phyloP scores from a whole-genome alignment of 2,329 filamentous ascomycete genomes.

The Fusarium illudens region DNA sequence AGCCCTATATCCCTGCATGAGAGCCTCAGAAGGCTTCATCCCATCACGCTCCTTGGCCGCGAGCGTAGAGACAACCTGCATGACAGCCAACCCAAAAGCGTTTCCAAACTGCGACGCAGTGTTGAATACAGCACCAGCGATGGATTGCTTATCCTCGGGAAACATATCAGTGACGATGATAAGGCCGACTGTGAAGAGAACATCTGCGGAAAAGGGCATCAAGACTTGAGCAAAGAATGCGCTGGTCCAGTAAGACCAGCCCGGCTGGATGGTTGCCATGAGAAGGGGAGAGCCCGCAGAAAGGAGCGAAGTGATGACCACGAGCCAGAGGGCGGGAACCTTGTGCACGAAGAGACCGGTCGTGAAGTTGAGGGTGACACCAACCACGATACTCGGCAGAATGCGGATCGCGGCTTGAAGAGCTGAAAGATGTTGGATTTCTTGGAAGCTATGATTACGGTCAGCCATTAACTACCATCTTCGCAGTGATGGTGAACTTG shows the following conservation, averaged over 20 bases:
- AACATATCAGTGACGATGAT: slow-evolving; percentile 65
- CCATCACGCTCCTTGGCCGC: slow-evolving; percentile 48
- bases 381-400: slow-evolving; percentile 55
- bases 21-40: slow-evolving; percentile 37
- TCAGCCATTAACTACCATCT: not conserved
- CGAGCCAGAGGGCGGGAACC: slow-evolving; percentile 51
- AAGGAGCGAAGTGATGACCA: slow-evolving; percentile 51
- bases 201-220: slow-evolving; percentile 53
- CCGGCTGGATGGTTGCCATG: slow-evolving; percentile 61
- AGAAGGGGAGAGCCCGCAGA: slow-evolving; percentile 58
- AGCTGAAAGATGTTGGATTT: slow-evolving; percentile 56
- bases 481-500: slow-evolving; percentile 38
- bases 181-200: slow-evolving; percentile 65
- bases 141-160: slow-evolving; percentile 63
- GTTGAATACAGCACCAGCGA: slow-evolving; percentile 70
- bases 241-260: slow-evolving; percentile 60
- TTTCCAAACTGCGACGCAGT: slow-evolving; percentile 65
- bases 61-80: slow-evolving; percentile 54
- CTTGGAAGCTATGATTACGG: slow-evolving; percentile 55
- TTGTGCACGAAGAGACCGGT: slow-evolving; percentile 57
- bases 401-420: slow-evolving; percentile 57
- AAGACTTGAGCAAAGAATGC: slow-evolving; percentile 55
- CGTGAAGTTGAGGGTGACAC: slow-evolving; percentile 51
- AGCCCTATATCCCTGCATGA: slow-evolving; percentile 59
- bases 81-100: slow-evolving; percentile 57